Conservation (phyloP, 345 rosid genomes). For the Salix brachista region DNA sequence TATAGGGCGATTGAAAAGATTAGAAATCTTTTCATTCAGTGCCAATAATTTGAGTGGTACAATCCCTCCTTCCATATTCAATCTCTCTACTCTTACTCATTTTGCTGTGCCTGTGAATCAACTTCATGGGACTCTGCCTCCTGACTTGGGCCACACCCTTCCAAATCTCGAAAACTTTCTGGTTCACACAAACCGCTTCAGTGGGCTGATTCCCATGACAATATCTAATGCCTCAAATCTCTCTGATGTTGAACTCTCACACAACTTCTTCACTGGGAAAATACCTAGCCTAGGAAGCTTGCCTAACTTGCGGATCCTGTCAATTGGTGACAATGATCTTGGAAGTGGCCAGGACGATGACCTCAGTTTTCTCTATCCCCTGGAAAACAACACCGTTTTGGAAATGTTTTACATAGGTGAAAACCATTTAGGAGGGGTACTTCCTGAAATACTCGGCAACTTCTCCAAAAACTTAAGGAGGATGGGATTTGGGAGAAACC, state of each 20-base stretch:
- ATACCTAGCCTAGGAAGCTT: neutral
- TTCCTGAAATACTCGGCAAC: neutral
- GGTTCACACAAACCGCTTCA: neutral
- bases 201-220: neutral
- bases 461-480: neutral
- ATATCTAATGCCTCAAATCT: neutral
- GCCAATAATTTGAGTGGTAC: slow-evolving; percentile 5
- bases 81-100: neutral
- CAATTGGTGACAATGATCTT: neutral
- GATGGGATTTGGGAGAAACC: too few species aligned
- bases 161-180: neutral
- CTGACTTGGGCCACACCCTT: slow-evolving; percentile 7
- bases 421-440: neutral
- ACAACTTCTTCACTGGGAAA: neutral
- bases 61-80: slow-evolving; percentile 13
- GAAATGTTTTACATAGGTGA: neutral
- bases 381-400: neutral
- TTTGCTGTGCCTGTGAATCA: neutral
- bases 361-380: neutral
- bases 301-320: neutral
- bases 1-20: slow-evolving; percentile 21
- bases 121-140: slow-evolving; percentile 21
- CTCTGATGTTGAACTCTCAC: neutral
- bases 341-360: neutral
- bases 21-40: neutral